Conservation (phyloP, 2,329 filamentous ascomycete species). For the Aquanectria penicillioides region DNA sequence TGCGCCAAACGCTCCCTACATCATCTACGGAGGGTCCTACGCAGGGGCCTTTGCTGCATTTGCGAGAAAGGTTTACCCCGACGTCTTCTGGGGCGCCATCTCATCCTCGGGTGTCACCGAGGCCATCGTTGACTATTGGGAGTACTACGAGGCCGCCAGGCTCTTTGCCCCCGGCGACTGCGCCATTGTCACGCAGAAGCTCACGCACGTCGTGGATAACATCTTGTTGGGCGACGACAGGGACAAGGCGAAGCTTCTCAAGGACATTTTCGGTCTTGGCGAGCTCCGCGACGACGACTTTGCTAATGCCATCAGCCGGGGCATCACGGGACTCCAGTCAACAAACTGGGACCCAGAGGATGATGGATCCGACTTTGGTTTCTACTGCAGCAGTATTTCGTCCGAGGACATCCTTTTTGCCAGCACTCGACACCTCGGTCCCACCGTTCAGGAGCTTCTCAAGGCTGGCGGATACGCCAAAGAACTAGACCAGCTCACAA, state of each 20-base stretch:
- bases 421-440: conserved; percentile 48
- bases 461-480: conserved; percentile 52
- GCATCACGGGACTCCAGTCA: conserved; percentile 56
- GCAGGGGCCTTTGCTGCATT: conserved; percentile 84
- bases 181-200: conserved; percentile 69
- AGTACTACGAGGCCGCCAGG: conserved; percentile 63
- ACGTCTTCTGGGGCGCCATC: conserved; percentile 82
- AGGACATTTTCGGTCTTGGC: conserved; percentile 57
- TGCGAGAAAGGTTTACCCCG: conserved; percentile 78
- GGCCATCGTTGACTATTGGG: conserved; percentile 82
- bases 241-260: conserved; percentile 58
- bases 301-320: conserved; percentile 52
- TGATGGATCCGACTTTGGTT: conserved; percentile 53
- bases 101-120: conserved; percentile 82
- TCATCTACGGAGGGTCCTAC: conserved; percentile 87
- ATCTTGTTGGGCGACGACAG: conserved; percentile 55
- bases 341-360: conserved; percentile 64
- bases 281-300: conserved; percentile 61
- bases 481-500: conserved; percentile 50
- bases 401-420: conserved; percentile 54
- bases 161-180: conserved; percentile 67
- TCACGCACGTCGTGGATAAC: conserved; percentile 62
- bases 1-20: conserved; percentile 73
- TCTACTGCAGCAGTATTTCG: conserved; percentile 60
- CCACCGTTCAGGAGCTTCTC: conserved; percentile 52